Percentiles rank a stretch among this genome's conserved stretches.
Conservation (phyloP, 208 protist species). For the Leptomonas seymouri region DNA sequence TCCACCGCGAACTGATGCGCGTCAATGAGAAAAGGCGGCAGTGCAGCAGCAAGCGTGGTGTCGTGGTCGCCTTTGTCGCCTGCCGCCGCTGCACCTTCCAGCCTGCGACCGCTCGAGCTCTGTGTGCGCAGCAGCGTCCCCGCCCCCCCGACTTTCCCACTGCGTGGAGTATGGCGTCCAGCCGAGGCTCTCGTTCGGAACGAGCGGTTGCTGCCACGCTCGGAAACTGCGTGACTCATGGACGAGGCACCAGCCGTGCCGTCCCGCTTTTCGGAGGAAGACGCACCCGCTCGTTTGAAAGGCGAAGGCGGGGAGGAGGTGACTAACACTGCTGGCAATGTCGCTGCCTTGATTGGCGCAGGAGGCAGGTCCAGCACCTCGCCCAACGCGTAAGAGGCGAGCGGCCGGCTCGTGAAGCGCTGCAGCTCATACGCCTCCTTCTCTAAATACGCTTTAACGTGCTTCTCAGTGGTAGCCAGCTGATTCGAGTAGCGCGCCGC, state of each 20-base stretch:
- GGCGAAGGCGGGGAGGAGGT: neutral
- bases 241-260: constrained; percentile 2
- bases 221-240: constrained; percentile 12
- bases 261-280: constrained; percentile 1
- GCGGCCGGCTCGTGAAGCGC: constrained; percentile 56
- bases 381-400: constrained; percentile 65
- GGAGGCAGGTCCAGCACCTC: constrained; percentile 55
- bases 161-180: neutral
- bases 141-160: neutral
- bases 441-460: constrained; percentile 41
- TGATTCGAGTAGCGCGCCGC: constrained; percentile 39
- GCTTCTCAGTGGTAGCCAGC: constrained; percentile 31
- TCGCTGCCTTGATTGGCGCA: neutral
- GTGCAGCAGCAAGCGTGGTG: neutral
- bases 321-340: neutral
- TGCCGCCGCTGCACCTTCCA: neutral
- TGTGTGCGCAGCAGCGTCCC: constrained; percentile 2
- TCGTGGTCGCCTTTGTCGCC: neutral
- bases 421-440: constrained; percentile 43
- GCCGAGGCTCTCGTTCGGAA: constrained; percentile 2
- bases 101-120: constrained; percentile 1
- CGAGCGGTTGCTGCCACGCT: constrained; percentile 15
- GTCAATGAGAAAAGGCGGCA: constrained; percentile 72
- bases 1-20: constrained; percentile 66
- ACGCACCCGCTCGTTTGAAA: constrained; percentile 1